Percentiles rank a stretch among this genome's conserved stretches.
Evolutionary conservation across 345 rosid genomes (phyloP).

Genomic region (Eucalyptus sp.): DNA sequence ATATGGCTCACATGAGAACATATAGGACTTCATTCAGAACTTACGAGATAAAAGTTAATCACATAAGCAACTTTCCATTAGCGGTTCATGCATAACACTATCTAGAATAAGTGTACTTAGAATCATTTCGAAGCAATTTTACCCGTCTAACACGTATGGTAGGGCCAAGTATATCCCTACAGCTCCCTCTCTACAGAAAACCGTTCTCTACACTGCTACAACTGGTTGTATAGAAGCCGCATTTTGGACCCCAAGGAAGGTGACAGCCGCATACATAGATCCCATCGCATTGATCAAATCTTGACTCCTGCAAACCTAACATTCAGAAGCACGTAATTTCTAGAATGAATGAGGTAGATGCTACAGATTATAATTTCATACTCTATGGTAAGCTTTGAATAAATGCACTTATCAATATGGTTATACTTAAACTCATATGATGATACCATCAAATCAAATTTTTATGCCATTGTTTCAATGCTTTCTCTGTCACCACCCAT

Average conservation of each 20-base stretch:
- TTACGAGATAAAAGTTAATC: not conserved
- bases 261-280: conserved; percentile 26
- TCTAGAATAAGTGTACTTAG: not conserved
- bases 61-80: not conserved
- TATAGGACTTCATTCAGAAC: conserved; percentile 29
- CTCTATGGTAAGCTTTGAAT: too few relatives aligned
- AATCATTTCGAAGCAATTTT: not conserved
- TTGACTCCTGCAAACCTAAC: not conserved
- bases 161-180: conserved; percentile 45
- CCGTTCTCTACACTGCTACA: conserved; percentile 28
- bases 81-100: not conserved
- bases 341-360: not conserved
- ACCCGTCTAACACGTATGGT: conserved; percentile 38
- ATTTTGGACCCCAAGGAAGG: conserved; percentile 26
- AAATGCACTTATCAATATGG: too few relatives aligned
- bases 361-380: too few relatives aligned
- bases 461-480: not conserved
- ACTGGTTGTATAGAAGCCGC: conserved; percentile 20
- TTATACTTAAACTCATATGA: too few relatives aligned
- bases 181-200: conserved; percentile 34
- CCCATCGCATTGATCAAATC: conserved; percentile 25
- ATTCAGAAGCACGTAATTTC: not conserved
- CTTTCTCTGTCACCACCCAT: not conserved
- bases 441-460: not conserved
- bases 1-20: conserved; percentile 11